phyloP scores from a whole-genome alignment of 345 rosid genomes.

The Heritiera littoralis region DNA sequence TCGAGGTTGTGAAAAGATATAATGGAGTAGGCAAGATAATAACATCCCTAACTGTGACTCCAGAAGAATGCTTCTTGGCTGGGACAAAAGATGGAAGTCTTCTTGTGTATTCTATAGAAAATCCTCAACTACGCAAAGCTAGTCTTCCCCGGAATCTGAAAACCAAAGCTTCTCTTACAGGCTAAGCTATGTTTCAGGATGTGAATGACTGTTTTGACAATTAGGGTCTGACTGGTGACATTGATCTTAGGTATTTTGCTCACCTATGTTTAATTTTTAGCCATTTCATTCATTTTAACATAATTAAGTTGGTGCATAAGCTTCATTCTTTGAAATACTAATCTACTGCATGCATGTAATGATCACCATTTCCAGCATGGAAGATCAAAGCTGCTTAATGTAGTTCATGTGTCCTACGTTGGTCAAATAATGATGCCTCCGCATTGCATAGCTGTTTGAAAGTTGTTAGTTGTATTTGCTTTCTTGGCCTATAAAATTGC shows the following conservation, averaged over 20 bases:
- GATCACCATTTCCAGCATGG: background rate
- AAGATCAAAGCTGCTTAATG: background rate
- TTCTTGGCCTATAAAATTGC: background rate
- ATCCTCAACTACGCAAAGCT: constrained; percentile 62
- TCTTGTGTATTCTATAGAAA: constrained; percentile 91
- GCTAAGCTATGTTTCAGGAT: constrained; percentile 31
- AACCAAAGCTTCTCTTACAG: constrained; percentile 42
- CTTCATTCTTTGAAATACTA: background rate
- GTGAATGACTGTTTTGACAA: constrained; percentile 18
- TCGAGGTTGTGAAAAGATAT: constrained; percentile 73
- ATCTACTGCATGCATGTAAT: background rate
- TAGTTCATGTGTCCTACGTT: background rate
- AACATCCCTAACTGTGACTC: constrained; percentile 76
- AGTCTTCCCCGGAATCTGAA: constrained; percentile 51
- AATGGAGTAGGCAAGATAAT: constrained; percentile 80
- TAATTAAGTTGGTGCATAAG: background rate
- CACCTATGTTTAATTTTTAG: background rate
- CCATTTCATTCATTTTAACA: background rate
- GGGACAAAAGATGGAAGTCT: constrained; percentile 94
- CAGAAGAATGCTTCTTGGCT: constrained; percentile 90
- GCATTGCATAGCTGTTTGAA: background rate
- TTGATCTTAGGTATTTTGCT: constrained; percentile 35
- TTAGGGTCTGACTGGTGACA: constrained; percentile 11
- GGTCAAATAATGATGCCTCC: background rate
- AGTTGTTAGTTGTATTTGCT: background rate